Evolutionary conservation across 2,329 filamentous ascomycete genomes (phyloP), one percentile per base, ranked within the genome.

Genomic region (Aspergillus ibericus): DNA sequence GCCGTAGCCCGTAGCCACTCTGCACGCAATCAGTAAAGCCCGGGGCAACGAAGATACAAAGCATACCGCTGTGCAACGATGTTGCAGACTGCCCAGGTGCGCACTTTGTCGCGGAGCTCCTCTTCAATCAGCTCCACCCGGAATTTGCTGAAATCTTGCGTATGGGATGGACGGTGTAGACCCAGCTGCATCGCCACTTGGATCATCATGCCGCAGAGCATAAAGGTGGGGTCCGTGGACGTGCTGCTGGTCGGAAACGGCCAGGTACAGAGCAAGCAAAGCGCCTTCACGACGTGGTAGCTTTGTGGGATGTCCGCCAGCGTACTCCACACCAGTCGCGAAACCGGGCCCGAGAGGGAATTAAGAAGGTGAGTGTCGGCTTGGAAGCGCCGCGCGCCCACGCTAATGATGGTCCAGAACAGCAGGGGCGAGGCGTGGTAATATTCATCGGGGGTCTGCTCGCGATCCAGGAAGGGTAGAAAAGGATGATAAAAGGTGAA

Each of bases 41-140:
- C 22, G 58, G 53, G 10, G n/a, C 53, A 48, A 36, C 12, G 12
- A 29, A 18, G 18, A 20, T 4, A 15, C 5, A 40, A 29, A 52
- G 66, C 77, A 63, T 77, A 85, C 83, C 84, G 84, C 66, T 89
- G 86, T 16, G 86, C 85, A 51, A 88, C 85, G 62, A 88, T 83
- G 67, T 89, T 89, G 73, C 86, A 88, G 25, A 86, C 81, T 2
- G 85, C 85, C 87, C 87, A 89, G 1, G 87, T 89, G 62, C 84
- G 81, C 35, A 88, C 80, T 46, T 87, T 81, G 69, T 89, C 87
- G 51, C 82, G 81, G 59, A 88, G 79, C 62, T 88, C 86, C 63
- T 86, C 85, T 55, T 86, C 83, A 50, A 83, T 80, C 18, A 88
- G 72, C 53, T 86, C 77, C 20, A 81, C 73, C 8, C 78, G 73